Evolutionary conservation across 1,284 basidiomycete species (phyloP), one percentile per base, ranked within the genome.

Genomic region (Cystobasidiaceae sp.): DNA sequence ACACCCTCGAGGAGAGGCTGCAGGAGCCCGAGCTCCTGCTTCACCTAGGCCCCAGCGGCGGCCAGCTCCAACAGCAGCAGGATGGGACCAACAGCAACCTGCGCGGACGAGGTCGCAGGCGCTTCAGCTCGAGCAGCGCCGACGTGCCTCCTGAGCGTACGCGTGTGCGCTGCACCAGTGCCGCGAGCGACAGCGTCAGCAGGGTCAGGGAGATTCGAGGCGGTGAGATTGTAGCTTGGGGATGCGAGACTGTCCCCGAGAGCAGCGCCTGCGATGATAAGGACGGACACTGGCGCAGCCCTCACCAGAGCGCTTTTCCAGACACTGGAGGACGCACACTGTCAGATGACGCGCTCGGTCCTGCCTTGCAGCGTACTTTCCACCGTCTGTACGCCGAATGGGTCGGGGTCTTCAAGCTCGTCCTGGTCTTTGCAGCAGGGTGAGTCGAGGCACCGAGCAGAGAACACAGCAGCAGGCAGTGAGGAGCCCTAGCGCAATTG

Each of bases 1-100:
- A 56, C 39, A 56, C 54, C 19, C 54, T 56, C 37, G 39, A 56
- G 39, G 54, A 56, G 54, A 56, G 25, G 4, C 41, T 56, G 27
- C 30, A 56, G 41, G 54, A 5, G 44, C 39, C 41, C 27, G 30
- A 56, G 54, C 37, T 41, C 28, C 54, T 56, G 30, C 54, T 56
- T 27, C 45, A 43, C 54, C 54, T 43, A 37, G 39, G 41, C 25
- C 37, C 30, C 39, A 41, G 54, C 15, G 54, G 41, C 32, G n/a
- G n/a, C 19, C 33, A 57, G 54, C 23, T 3, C 25, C 21, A 59
- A 46, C 45, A 46, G 28, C 32, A 11, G 13, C 8, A 34, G 45
- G 56, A 23, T 11, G 9, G 30, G 19, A 55, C 13, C 49, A 33
- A 17, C 15, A 28, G 27, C 23, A 33, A 51, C 15, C 8, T 17